Evolutionary conservation across 495 filamentous ascomycete species (phyloP), one percentile per base, ranked within the genome.

Genomic region (Podospora conica): DNA sequence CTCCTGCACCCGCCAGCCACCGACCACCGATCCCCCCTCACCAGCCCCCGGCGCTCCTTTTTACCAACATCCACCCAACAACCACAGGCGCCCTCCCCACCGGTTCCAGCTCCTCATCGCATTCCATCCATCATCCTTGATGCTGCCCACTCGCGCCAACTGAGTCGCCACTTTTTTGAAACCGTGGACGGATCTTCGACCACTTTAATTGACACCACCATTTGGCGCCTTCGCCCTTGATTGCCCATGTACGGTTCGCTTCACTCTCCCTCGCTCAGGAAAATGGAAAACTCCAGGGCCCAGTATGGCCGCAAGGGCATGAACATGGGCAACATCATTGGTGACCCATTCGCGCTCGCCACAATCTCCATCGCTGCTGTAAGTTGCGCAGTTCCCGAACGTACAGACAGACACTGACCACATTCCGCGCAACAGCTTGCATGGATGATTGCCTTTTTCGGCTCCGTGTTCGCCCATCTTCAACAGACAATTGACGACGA

Each of bases 271-370:
- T 92, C 91, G 66, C 77, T 93, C 69, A 84, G 82, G 78, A 94
- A 93, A 86, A 93, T 95, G 90, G 88, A 92, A 77, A 72, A 81
- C 69, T 80, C 82, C 48, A 76, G 81, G 70, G 80, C 82, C 79
- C 82, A 72, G 73, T 85, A 86, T 73, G 80, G 82, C 54, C 80
- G 82, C 63, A 82, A 79, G 70, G 75, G 85, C 71, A 87, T 96
- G 71, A 89, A 85, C 68, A 78, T 92, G 75, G 92, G 91, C 71
- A 93, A 97, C 77, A 91, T 98, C 62, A 81, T 97, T 58, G 95
- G 95, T 70, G 94, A 98, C 80, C 96, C 96, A 3, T 97, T 99
- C 79, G 93, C 95, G 60, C 85, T 98, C 53, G 92, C 93, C 54
- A 99, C 95, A 18, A 85, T 95, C 53, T 96, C 92, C 27, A 97